A percentile compares a stretch with the other conserved stretches of the same genome.
These are phyloP conservation scores for Xylariales sp. DNA, from an alignment of 2,329 filamentous ascomycete species.

Conservation along the genomic window DNA sequence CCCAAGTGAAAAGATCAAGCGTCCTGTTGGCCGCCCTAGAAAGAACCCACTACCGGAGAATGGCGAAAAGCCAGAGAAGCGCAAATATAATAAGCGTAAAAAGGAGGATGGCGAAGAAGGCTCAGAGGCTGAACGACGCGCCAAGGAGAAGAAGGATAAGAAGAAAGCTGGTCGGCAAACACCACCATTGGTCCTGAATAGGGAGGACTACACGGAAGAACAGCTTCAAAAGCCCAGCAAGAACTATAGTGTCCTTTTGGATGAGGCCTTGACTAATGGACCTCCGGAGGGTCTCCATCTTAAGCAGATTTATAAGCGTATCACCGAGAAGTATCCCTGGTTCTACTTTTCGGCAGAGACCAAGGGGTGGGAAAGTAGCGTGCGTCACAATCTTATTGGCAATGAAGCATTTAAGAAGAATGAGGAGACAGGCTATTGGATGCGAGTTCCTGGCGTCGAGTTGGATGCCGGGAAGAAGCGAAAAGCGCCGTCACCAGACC, in stretches of 20 bases:
- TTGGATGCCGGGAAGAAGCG: conserved; percentile 59
- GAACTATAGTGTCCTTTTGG: conserved; percentile 57
- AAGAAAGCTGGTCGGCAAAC: conserved; percentile 57
- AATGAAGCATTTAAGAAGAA: conserved; percentile 59
- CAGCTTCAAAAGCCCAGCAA: conserved; percentile 59
- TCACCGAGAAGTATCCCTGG: conserved; percentile 53
- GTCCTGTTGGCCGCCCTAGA: conserved; percentile 61
- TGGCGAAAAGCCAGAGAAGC: conserved; percentile 55
- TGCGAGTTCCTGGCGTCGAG: conserved; percentile 52
- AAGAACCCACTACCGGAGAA: conserved; percentile 59
- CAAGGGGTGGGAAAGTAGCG: conserved; percentile 63
- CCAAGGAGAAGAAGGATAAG: conserved; percentile 56
- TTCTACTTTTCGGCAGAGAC: conserved; percentile 57
- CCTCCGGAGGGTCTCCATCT: conserved; percentile 50
- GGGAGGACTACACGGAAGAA: conserved; percentile 52
- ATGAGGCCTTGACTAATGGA: conserved; percentile 53
- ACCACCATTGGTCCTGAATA: conserved; percentile 52
- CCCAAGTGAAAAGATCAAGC: conserved; percentile 49
- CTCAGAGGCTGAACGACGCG: conserved; percentile 51
- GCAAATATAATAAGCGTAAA: conserved; percentile 62
- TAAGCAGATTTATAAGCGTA: conserved; percentile 61
- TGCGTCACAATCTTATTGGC: conserved; percentile 59
- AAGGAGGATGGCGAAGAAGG: conserved; percentile 53
- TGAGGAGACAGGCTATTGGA: conserved; percentile 52
- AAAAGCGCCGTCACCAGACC: conserved; percentile 49